Base-by-base conservation (phyloP, 129 eudicot genomes). In the Chrysanthemum seticuspe region DNA sequence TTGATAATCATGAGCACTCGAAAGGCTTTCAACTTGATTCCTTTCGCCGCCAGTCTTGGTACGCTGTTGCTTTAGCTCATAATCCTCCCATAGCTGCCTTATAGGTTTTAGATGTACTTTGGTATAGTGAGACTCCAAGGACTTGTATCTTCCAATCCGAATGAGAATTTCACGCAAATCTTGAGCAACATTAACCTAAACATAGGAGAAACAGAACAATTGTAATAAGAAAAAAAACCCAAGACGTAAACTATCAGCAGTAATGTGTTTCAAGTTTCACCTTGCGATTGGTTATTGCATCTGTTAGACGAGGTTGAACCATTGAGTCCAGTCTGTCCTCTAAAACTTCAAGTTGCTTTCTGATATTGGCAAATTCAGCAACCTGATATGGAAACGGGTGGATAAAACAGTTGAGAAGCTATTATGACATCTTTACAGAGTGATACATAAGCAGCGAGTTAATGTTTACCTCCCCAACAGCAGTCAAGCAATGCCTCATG, bases 311-410 rank as follows among this genome's bases (percentile, higher is more conserved):
- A 79, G 99, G 99, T 84, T 95, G 99, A 56, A 95, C 97, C 97
- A 91, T 91, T n/a, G 94, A 83, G 81, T 95, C 99, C 56, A 95
- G 78, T 83, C 99, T 90, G 74, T 95, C 99, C 81, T 95, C 99
- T 75, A 95, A 81, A 63, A 95, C 99, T 86, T 95, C 99, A 76
- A 95, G 99, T 78, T 95, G 99, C 91, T 84, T 95, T 83, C 97
- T 90, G 49, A 95, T 85, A 70, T 95, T 95, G 64, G 99, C 99
- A 82, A 95, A 95, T 78, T 95, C 99, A 75, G 99, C 99, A 81
- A 95, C 99, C 99, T 95, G 89, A 74, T 69, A 60, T 34, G 64
- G 67, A 57, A 66, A 56, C 18, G 40, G 12, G 14, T 48, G 53
- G 57, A n/a, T 40, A 51, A 51, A 60, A 59, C 54, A 67, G 14